Conservation (phyloP, 441 rosid species). For the Gossypium laxum region DNA sequence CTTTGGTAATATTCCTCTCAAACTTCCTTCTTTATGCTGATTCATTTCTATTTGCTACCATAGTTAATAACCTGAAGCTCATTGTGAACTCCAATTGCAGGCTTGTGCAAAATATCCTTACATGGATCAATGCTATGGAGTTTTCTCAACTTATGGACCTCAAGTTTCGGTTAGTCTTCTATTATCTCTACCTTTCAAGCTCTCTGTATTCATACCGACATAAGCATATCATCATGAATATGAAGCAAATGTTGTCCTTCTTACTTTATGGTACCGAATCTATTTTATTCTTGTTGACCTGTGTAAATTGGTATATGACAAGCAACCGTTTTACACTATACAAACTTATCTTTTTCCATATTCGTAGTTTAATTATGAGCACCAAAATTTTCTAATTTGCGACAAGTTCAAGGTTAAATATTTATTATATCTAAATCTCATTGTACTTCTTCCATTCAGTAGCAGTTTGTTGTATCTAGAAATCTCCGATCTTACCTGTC, state of each 20-base stretch:
- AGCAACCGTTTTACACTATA: background rate
- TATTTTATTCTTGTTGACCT: background rate
- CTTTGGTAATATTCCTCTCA: constrained; percentile 31
- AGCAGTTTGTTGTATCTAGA: too few relatives aligned
- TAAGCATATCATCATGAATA: background rate
- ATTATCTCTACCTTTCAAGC: background rate
- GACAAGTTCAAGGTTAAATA: too few relatives aligned
- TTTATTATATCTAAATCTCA: too few relatives aligned
- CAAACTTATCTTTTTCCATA: too few relatives aligned
- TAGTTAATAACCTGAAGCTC: background rate
- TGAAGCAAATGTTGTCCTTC: background rate
- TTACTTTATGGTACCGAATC: background rate
- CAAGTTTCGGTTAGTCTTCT: constrained; percentile 39
- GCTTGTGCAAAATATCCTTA: constrained; percentile 48
- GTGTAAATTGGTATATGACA: background rate
- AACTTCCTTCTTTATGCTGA: background rate
- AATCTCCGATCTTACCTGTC: too few relatives aligned
- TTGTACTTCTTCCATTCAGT: too few relatives aligned
- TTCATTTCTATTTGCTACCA: background rate
- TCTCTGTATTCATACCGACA: background rate
- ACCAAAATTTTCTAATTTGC: too few relatives aligned
- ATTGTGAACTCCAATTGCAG: constrained; percentile 24
- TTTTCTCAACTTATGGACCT: constrained; percentile 57
- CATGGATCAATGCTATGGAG: constrained; percentile 53
- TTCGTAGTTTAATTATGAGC: too few relatives aligned